Evolutionary conservation across 2,329 filamentous ascomycete species (phyloP), one percentile per base, ranked within the genome.

Genomic region (Ascochyta fabae): DNA sequence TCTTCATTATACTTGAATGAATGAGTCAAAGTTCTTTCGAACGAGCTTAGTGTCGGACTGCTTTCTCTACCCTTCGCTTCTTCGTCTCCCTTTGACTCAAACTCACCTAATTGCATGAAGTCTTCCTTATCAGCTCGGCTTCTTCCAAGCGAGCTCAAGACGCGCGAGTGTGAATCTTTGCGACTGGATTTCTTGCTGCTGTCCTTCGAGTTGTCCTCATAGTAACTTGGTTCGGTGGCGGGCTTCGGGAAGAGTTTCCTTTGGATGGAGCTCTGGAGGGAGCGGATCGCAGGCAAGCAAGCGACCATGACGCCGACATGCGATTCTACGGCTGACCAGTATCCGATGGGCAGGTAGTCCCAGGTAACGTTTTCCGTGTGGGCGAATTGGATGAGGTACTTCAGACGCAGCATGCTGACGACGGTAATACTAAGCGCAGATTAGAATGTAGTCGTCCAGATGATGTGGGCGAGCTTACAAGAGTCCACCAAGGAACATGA

Each of bases 381-480:
- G 10, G 75, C 74, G 58, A 81, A 80, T 22, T 75, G 65, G 34
- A 80, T 73, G 41, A 81, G 67, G 19, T 73, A 77, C 23, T 76
- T 72, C 3, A 81, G 62, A 8, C 79, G 76, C 26, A 81, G 62
- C 24, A 77, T 73, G 51, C 77, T 79, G 56, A 80, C 70, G n/a
- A 81, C 56, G 3, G 77, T 81, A 35, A 79, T 77, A 48, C 77
- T 80, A 34, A 24, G 8, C 2, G 6, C 15, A 13, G 24, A 36
- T 56, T 6, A 59, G 47, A 7, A 22, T 22, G 22, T 2, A 2
- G 3, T 2, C n/a, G 4, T 19, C 4, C 31, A 22, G 35, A 22
- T 13, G 15, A 13, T 2, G 6, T 29, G 15, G 23, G 22, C 3
- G 19, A 1, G 67, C 76, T 64, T 68, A 79, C 77, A 79, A 73